Evolutionary conservation across 2,329 filamentous ascomycete genomes (phyloP).

Genomic region (Gyromitra esculenta): DNA sequence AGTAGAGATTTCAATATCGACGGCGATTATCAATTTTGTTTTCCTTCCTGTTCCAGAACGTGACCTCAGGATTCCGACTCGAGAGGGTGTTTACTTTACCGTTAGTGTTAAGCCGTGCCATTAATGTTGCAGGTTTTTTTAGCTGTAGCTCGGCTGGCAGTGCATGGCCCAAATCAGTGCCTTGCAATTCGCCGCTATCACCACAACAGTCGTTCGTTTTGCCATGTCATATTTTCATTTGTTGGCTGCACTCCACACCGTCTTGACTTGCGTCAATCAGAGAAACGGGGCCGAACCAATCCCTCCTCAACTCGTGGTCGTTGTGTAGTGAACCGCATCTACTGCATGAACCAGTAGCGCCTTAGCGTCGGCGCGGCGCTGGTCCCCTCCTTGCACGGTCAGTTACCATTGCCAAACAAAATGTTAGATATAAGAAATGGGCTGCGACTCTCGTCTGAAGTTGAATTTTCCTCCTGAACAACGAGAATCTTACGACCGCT

Average conservation of each 20-base stretch:
- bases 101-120: constrained; percentile 42
- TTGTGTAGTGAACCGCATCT: constrained; percentile 52
- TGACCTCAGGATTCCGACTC: constrained; percentile 38
- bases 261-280: constrained; percentile 44
- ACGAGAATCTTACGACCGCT: constrained; percentile 45
- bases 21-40: constrained; percentile 29
- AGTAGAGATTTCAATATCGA: constrained; percentile 33
- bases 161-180: constrained; percentile 51
- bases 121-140: constrained; percentile 39
- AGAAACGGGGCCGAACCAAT: constrained; percentile 57
- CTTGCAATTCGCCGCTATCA: constrained; percentile 50
- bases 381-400: constrained; percentile 23
- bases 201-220: constrained; percentile 47
- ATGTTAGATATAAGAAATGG: constrained; percentile 54
- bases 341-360: constrained; percentile 50
- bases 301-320: constrained; percentile 54
- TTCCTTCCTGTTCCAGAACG: constrained; percentile 44
- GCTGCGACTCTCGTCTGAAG: constrained; percentile 53
- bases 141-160: constrained; percentile 51
- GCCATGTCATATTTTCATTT: constrained; percentile 52
- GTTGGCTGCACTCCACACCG: constrained; percentile 51
- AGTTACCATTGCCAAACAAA: constrained; percentile 46
- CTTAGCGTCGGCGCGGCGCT: constrained; percentile 17
- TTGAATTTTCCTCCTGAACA: constrained; percentile 47
- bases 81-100: constrained; percentile 41